Conservation (phyloP, 495 filamentous ascomycete species). For the Penicillium simplicissimum region DNA sequence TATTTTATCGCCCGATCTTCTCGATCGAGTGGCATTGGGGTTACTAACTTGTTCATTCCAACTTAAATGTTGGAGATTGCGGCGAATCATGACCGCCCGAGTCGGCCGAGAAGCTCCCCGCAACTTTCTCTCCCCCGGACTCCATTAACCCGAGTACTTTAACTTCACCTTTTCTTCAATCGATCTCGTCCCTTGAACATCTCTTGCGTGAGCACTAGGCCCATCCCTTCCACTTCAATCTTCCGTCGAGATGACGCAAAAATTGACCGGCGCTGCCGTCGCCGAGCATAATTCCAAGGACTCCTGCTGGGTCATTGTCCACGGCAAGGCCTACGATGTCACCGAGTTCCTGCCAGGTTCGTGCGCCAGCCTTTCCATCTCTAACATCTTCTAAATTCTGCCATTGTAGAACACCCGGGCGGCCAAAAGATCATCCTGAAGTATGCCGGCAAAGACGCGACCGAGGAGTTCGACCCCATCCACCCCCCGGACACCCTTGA, state of each 20-base stretch:
- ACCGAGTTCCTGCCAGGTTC: slow-evolving; percentile 78
- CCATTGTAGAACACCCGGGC: slow-evolving; percentile 70
- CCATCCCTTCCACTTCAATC: slow-evolving; percentile 5
- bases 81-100: slow-evolving; percentile 13
- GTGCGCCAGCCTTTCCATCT: neutral
- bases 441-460: slow-evolving; percentile 83
- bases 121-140: slow-evolving; percentile 30
- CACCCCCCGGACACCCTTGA: slow-evolving; percentile 81
- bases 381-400: neutral
- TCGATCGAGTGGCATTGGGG: neutral
- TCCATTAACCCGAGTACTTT: slow-evolving; percentile 34
- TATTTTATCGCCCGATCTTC: neutral
- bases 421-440: slow-evolving; percentile 81
- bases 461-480: slow-evolving; percentile 87
- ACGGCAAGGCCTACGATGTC: slow-evolving; percentile 90
- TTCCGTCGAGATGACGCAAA: slow-evolving; percentile 37
- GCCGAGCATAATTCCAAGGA: slow-evolving; percentile 82
- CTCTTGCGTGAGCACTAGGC: too few relatives aligned
- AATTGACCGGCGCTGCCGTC: slow-evolving; percentile 73
- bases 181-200: slow-evolving; percentile 5
- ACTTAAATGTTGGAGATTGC: neutral
- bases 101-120: slow-evolving; percentile 34
- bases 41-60: neutral
- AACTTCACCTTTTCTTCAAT: slow-evolving; percentile 12
- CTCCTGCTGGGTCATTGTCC: slow-evolving; percentile 81